Conservation (phyloP, 2,329 filamentous ascomycete species). For the Exophiala lecanii-corni region DNA sequence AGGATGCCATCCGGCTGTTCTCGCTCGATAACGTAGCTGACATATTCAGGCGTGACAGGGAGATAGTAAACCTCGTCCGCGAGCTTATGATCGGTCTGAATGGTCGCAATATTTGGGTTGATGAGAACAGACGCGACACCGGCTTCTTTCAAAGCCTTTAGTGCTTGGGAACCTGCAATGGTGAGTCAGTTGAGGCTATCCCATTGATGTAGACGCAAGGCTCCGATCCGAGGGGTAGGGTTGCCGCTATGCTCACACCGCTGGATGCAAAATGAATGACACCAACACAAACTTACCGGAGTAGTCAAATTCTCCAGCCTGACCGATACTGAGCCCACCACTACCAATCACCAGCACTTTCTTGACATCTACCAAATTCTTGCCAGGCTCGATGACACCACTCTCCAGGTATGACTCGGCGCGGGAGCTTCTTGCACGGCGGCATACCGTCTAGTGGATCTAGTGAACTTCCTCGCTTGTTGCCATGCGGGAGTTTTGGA, state of each 20-base stretch:
- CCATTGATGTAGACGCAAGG: too few relatives aligned
- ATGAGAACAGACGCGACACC: slow-evolving; percentile 87
- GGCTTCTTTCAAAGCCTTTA: slow-evolving; percentile 95
- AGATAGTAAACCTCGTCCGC: slow-evolving; percentile 98
- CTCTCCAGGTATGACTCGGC: slow-evolving; percentile 85
- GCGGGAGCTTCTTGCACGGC: slow-evolving; percentile 67
- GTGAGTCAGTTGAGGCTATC: background rate
- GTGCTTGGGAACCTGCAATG: slow-evolving; percentile 75
- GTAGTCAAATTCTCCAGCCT: slow-evolving; percentile 98
- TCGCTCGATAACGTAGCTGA: slow-evolving; percentile 93
- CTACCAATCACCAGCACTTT: slow-evolving; percentile 96
- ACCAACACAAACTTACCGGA: slow-evolving; percentile 90
- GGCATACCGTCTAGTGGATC: slow-evolving; percentile 34
- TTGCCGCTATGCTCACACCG: background rate
- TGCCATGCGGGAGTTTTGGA: slow-evolving; percentile 38
- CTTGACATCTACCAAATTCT: slow-evolving; percentile 80
- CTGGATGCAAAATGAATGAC: too few relatives aligned
- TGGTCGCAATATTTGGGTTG: slow-evolving; percentile 97
- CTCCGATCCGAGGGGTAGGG: too few relatives aligned
- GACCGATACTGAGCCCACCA: slow-evolving; percentile 92
- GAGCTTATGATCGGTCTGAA: slow-evolving; percentile 93
- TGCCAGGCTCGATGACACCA: slow-evolving; percentile 73
- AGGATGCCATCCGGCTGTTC: slow-evolving; percentile 96
- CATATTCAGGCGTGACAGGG: slow-evolving; percentile 95
- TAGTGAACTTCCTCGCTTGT: slow-evolving; percentile 41